Percentiles rank a stretch among this genome's conserved stretches.
These are phyloP conservation scores for Bipolaris sorokiniana DNA, from an alignment of 2,329 filamentous ascomycete species.

Conservation along the genomic window DNA sequence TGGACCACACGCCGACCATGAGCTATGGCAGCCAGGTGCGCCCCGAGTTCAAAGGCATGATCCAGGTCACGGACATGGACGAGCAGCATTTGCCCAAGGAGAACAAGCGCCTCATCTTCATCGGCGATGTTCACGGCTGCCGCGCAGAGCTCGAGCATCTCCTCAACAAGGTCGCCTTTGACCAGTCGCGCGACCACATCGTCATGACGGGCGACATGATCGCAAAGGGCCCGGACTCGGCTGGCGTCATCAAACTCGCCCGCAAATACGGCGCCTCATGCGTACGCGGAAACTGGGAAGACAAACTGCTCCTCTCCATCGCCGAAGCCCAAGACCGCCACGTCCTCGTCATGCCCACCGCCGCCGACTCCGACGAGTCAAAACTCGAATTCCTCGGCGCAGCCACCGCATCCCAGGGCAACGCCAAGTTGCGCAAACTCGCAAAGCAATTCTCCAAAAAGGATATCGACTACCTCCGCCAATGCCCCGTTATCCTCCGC, in stretches of 20 bases:
- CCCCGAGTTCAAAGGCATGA: constrained; percentile 57
- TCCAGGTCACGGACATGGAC: constrained; percentile 59
- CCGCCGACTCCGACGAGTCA: constrained; percentile 35
- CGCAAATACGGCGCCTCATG: constrained; percentile 76
- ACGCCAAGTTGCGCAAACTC: constrained; percentile 57
- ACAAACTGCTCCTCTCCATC: constrained; percentile 75
- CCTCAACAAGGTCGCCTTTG: constrained; percentile 70
- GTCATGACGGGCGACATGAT: constrained; percentile 57
- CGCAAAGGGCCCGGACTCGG: constrained; percentile 80
- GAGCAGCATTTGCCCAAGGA: constrained; percentile 53
- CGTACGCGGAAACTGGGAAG: constrained; percentile 93
- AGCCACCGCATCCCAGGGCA: constrained; percentile 40
- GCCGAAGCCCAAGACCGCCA: constrained; percentile 46
- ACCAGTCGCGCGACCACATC: constrained; percentile 59
- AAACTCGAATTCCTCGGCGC: constrained; percentile 41
- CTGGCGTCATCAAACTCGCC: constrained; percentile 76
- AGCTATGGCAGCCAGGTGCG: constrained; percentile 56
- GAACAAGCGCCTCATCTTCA: constrained; percentile 71
- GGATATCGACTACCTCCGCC: constrained; percentile 72
- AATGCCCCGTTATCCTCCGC: constrained; percentile 78
- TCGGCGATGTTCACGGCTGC: constrained; percentile 95
- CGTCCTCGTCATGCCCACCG: constrained; percentile 24
- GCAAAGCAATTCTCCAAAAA: constrained; percentile 63
- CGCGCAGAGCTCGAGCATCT: constrained; percentile 65
- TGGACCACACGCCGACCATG: constrained; percentile 37